A percentile compares a stretch with the other conserved stretches of the same genome.
Evolutionary conservation across 306 rosid genomes (phyloP).

Genomic region (Citrullus colocynthis): DNA sequence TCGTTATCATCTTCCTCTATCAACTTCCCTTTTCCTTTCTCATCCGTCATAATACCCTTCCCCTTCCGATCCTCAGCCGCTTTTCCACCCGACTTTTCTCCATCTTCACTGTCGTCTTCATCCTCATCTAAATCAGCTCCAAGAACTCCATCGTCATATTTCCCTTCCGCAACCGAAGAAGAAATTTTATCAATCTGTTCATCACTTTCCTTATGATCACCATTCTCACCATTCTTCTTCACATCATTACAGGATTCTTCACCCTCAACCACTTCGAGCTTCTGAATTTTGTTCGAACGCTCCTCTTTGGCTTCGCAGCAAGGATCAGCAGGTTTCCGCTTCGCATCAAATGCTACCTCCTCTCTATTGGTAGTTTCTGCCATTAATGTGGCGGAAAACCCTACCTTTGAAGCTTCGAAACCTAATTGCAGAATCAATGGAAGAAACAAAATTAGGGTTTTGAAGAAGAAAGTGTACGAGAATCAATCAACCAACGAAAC

Average conservation of each 20-base stretch:
- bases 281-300: constrained; percentile 33
- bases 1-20: constrained; percentile 40
- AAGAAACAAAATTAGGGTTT: constrained; percentile 10
- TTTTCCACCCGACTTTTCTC: constrained; percentile 25
- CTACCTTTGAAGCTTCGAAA: neutral
- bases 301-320: constrained; percentile 3
- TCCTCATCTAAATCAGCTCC: constrained; percentile 13
- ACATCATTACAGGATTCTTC: constrained; percentile 2
- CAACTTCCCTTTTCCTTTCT: constrained; percentile 80
- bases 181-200: constrained; percentile 13
- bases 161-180: constrained; percentile 15
- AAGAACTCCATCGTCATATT: neutral
- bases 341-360: constrained; percentile 33
- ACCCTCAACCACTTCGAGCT: constrained; percentile 18
- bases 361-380: constrained; percentile 36
- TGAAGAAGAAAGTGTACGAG: neutral
- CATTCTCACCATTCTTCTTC: neutral
- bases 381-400: constrained; percentile 28
- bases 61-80: constrained; percentile 57
- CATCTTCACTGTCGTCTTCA: constrained; percentile 13
- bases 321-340: neutral
- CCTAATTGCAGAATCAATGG: neutral
- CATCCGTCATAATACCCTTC: constrained; percentile 45
- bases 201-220: constrained; percentile 3
- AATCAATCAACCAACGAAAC: neutral